Evolutionary conservation across 129 eudicot genomes (phyloP).

Genomic region (Erigeron canadensis): DNA sequence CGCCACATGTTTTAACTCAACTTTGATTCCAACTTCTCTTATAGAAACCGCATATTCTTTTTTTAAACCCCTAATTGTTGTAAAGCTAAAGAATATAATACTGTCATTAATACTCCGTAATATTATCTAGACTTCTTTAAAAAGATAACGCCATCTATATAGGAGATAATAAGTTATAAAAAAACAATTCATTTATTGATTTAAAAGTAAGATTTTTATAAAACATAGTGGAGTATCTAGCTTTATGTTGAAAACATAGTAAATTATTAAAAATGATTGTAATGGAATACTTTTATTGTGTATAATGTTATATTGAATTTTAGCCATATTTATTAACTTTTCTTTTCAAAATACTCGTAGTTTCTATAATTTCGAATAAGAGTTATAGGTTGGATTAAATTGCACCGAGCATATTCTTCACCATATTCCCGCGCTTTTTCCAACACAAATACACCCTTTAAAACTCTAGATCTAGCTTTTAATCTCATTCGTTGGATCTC

Average conservation of each 20-base stretch:
- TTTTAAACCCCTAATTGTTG: neutral
- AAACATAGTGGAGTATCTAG: neutral
- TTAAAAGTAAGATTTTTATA: neutral
- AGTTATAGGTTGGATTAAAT: neutral
- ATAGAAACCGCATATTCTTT: neutral
- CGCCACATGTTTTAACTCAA: slow-evolving; percentile 16
- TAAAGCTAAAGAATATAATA: neutral
- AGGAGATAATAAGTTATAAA: too few species aligned
- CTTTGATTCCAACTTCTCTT: slow-evolving; percentile 6
- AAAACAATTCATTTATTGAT: too few species aligned
- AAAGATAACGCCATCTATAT: neutral
- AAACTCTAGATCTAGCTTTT: neutral
- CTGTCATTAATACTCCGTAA: neutral
- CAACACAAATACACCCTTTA: neutral
- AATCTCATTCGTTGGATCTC: slow-evolving; percentile 20
- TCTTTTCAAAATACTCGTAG: too few species aligned
- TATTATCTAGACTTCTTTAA: neutral
- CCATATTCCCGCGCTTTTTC: slow-evolving; percentile 42
- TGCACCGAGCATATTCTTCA: slow-evolving; percentile 33
- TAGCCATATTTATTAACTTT: too few species aligned
- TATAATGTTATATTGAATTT: too few species aligned
- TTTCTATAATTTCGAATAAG: neutral
- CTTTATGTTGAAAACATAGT: neutral
- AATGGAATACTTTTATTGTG: too few species aligned
- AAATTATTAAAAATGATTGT: too few species aligned